These are phyloP conservation scores for Collybia nuda DNA, from an alignment of 768 basidiomycete genomes.

Conservation along the genomic window DNA sequence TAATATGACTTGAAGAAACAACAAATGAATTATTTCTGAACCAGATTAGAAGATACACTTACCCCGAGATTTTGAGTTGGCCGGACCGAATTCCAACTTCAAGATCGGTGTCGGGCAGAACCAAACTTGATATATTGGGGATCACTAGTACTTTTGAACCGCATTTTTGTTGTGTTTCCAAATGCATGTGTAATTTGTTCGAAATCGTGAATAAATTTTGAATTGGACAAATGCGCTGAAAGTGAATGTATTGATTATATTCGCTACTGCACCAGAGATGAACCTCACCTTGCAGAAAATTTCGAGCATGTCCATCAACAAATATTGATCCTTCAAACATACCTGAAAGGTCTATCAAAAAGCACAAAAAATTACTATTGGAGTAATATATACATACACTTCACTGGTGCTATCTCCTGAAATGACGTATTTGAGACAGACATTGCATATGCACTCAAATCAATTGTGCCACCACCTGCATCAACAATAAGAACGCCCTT, in stretches of 20 bases:
- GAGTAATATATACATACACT: constrained; percentile 38
- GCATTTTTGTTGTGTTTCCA: constrained; percentile 46
- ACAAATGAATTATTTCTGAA: constrained; percentile 4
- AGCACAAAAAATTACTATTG: constrained; percentile 16
- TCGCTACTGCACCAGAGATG: no score
- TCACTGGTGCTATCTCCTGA: no score
- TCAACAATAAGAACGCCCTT: constrained; percentile 46
- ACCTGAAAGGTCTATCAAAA: constrained; percentile 23
- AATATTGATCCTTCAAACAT: constrained; percentile 41
- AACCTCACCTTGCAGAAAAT: constrained; percentile 33
- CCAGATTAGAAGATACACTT: constrained; percentile 5
- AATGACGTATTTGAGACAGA: no score
- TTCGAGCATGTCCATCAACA: constrained; percentile 34
- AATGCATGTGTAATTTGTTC: constrained; percentile 41
- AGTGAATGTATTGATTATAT: constrained; percentile 24
- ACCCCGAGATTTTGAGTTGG: constrained; percentile 44
- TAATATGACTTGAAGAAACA: constrained; percentile 17
- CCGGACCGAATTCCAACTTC: constrained; percentile 41
- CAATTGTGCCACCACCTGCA: constrained; percentile 54
- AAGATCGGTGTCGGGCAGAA: constrained; percentile 36
- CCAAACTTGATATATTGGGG: constrained; percentile 50
- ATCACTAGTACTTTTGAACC: constrained; percentile 38
- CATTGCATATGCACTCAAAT: constrained; percentile 50
- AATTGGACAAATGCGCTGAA: no score
- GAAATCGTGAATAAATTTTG: constrained; percentile 26